Evolutionary conservation across 345 rosid genomes (phyloP).

Genomic region (Carallia brachiata): DNA sequence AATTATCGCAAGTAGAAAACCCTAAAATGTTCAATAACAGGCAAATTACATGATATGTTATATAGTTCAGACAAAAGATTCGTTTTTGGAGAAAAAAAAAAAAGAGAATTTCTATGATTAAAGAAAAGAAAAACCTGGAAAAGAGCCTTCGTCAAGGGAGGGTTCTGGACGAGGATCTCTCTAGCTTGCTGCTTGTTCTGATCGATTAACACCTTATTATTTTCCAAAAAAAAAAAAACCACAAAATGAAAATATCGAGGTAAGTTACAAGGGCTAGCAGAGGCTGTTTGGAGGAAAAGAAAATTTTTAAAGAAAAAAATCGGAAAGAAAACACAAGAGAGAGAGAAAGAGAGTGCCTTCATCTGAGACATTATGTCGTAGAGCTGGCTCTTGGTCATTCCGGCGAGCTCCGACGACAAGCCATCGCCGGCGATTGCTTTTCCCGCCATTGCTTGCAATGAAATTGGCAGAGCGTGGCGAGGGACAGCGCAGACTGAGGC

Average conservation of each 20-base stretch:
- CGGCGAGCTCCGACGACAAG: constrained; percentile 65
- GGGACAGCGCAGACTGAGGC: too few species aligned
- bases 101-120: too few species aligned
- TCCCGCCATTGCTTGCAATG: constrained; percentile 55
- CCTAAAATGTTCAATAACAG: background rate
- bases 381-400: constrained; percentile 92
- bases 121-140: constrained; percentile 58
- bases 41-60: too few species aligned
- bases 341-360: constrained; percentile 45
- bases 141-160: constrained; percentile 84
- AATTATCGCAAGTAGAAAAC: constrained; percentile 3
- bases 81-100: background rate
- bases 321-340: background rate
- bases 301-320: background rate
- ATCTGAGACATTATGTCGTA: constrained; percentile 91
- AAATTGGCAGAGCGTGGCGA: background rate
- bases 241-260: background rate
- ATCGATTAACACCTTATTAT: constrained; percentile 66
- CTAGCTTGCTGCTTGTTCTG: constrained; percentile 92
- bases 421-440: constrained; percentile 67
- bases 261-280: background rate
- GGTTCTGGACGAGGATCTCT: constrained; percentile 76
- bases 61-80: too few species aligned
- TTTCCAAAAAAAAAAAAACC: background rate
- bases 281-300: background rate